Evolutionary conservation across 225 moss, liverwort and hornwort species (phyloP), one percentile per base, ranked within the genome.

Genomic region (Sphagnum contortum): DNA sequence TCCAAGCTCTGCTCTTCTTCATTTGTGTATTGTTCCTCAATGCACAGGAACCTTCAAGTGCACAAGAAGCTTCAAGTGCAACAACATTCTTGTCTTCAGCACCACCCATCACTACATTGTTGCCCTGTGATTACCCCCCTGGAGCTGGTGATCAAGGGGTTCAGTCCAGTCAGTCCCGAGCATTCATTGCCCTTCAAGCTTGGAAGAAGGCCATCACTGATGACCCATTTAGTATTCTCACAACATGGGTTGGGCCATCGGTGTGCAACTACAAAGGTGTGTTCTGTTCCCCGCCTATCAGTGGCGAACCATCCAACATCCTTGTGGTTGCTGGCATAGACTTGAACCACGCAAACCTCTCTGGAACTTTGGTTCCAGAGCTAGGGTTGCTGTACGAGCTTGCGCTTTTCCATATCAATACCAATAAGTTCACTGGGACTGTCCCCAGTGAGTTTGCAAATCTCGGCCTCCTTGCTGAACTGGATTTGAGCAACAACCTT

Each of bases 401-500:
- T 4, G 79, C 72, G 0, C 66, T 92, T 3, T 85, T 96, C 9
- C 92, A 96, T 51, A 75, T 92, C 65, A 96, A 96, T 73, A 78
- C 85, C 8, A 96, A 96, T 62, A 73, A 61, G 55, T 96, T 96
- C 73, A 67, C 64, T 0, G 96, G 96, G 12, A 53, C 61, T 2
- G 12, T 96, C 6, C 96, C 96, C 0, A 51, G 68, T 0, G 49
- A 79, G 2, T 87, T 96, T 60, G 79, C 66, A 50, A 68, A 77
- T n/a, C n/a, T 96, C 9, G 66, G n/a, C 45, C 76, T 78, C 54
- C 68, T 96, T 0, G 74, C 75, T 44, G 96, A 92, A 67, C 81
- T 92, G 2, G 96, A 96, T 70, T 70, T 92, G 13, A 96, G 96
- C 61, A 96, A 96, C 74, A 96, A 96, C 67, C 45, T 12, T 14